Conservation (phyloP, 345 rosid species). For the Cardamine resedifolia region DNA sequence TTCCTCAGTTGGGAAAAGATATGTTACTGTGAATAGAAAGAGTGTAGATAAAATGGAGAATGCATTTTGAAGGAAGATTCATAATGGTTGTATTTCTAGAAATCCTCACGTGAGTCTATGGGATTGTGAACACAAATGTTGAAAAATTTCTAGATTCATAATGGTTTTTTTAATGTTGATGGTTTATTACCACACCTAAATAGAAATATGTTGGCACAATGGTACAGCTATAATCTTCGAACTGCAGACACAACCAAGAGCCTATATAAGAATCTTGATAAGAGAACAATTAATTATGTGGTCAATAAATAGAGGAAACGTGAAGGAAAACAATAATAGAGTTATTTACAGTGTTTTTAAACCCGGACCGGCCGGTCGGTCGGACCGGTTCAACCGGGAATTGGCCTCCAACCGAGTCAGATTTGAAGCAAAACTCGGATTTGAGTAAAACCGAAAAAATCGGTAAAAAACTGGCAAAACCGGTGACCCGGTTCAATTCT, state of each 20-base stretch:
- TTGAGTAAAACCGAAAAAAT: too few species aligned
- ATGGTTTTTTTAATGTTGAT: neutral
- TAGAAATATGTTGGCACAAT: neutral
- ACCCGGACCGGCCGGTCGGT: too few species aligned
- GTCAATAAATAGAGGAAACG: neutral
- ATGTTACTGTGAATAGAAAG: neutral
- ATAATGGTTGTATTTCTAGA: neutral
- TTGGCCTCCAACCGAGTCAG: too few species aligned
- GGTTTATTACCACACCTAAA: neutral
- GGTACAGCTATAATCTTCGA: constrained; percentile 3
- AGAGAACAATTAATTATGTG: constrained; percentile 7
- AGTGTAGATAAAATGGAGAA: neutral
- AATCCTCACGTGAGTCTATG: neutral
- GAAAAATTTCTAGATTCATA: neutral
- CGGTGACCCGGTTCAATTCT: too few species aligned
- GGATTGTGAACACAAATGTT: neutral
- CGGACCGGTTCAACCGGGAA: too few species aligned
- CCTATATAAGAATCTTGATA: constrained; percentile 3
- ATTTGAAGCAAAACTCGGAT: too few species aligned
- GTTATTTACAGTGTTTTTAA: too few species aligned
- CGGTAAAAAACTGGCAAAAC: too few species aligned
- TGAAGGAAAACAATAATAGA: constrained; percentile 26
- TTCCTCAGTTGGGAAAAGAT: neutral
- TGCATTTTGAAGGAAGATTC: neutral
- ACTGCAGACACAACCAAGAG: constrained; percentile 19